Conservation (phyloP, 345 rosid genomes). For the Eucalyptus virginea region DNA sequence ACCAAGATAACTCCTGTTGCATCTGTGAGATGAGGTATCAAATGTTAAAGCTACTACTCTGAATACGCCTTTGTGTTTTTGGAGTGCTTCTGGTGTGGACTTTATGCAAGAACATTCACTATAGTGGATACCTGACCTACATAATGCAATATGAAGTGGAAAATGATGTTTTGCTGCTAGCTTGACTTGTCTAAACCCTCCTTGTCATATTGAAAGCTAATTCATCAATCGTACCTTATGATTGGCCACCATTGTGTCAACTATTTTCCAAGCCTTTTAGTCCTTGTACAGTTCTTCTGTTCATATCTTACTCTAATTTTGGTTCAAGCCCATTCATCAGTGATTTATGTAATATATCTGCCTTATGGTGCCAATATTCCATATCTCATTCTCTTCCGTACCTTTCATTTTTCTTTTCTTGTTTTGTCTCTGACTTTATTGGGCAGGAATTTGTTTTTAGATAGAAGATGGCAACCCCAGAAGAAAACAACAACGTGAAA, state of each 20-base stretch:
- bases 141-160: not conserved
- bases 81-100: not conserved
- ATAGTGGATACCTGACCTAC: not conserved
- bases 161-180: not conserved
- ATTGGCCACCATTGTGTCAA: not conserved
- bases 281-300: not conserved
- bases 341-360: not conserved
- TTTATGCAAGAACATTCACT: not conserved
- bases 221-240: not conserved
- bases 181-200: not conserved
- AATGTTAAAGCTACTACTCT: not conserved
- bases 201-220: not conserved
- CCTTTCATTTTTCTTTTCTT: not conserved
- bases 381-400: not conserved
- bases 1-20: not conserved
- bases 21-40: not conserved
- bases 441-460: not conserved
- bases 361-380: not conserved
- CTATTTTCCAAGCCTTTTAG: not conserved
- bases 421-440: not conserved
- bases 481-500: slow-evolving; percentile 5
- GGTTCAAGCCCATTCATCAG: not conserved
- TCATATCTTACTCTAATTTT: not conserved
- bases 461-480: slow-evolving; percentile 12
- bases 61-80: not conserved